phyloP scores from a whole-genome alignment of 768 basidiomycete genomes.

The Leccinum arenicola region DNA sequence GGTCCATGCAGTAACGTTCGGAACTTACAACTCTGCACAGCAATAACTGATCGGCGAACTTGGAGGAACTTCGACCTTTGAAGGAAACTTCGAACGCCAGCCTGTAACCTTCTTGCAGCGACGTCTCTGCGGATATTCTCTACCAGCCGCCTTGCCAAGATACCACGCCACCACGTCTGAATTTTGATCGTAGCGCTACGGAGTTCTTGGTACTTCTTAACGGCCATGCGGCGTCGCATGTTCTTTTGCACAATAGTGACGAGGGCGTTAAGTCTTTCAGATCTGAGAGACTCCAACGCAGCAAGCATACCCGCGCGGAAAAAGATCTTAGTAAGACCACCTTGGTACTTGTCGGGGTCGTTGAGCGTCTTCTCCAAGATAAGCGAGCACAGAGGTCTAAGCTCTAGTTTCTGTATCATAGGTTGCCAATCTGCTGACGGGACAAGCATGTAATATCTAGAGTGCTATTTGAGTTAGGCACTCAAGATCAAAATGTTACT shows the following conservation, averaged over 20 bases:
- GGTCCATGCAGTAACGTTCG: not conserved
- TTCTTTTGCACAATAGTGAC: conserved; percentile 98
- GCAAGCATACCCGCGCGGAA: conserved; percentile 99
- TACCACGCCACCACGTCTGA: conserved; percentile 92
- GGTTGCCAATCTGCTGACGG: conserved; percentile 83
- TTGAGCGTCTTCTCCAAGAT: conserved; percentile 87
- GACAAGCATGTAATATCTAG: conserved; percentile 96
- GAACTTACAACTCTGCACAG: conserved; percentile 83
- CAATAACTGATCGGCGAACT: conserved; percentile 57
- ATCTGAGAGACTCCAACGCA: conserved; percentile 85
- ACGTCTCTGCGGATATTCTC: conserved; percentile 67
- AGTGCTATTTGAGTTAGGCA: conserved; percentile 18
- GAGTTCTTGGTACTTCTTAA: conserved; percentile 72
- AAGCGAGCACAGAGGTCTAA: conserved; percentile 74
- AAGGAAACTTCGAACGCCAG: conserved; percentile 63
- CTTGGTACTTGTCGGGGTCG: conserved; percentile 95
- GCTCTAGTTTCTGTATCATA: conserved; percentile 78
- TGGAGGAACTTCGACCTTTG: conserved; percentile 71
- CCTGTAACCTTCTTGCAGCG: conserved; percentile 77
- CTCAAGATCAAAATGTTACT: conserved; percentile 25
- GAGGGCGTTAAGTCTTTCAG: conserved; percentile 83
- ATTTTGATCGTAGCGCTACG: conserved; percentile 77
- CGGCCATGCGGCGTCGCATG: conserved; percentile 81
- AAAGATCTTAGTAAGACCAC: conserved; percentile 97
- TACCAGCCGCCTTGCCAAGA: conserved; percentile 70